These are phyloP conservation scores for Talaromyces atroroseus DNA, from an alignment of 2,329 filamentous ascomycete genomes.

Conservation along the genomic window DNA sequence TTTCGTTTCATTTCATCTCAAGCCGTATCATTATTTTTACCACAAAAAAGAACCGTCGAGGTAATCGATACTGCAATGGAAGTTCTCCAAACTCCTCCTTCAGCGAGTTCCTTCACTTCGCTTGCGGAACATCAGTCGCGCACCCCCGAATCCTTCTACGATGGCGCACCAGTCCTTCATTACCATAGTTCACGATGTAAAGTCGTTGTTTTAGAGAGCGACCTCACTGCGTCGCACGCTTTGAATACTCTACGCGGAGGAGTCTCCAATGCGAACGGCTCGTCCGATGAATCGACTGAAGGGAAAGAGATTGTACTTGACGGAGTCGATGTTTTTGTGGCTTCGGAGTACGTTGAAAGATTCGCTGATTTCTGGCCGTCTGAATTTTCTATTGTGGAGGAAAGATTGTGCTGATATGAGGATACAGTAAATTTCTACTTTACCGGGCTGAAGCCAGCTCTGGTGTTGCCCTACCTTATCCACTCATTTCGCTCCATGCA, in stretches of 20 bases:
- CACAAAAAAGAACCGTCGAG: not conserved
- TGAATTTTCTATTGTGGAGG: not conserved
- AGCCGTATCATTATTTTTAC: not conserved
- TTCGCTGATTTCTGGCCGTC: not conserved
- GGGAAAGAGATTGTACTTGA: conserved; percentile 34
- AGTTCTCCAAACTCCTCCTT: conserved; percentile 33
- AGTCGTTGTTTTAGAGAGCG: conserved; percentile 37
- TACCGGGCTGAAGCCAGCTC: conserved; percentile 30
- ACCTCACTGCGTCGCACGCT: conserved; percentile 31
- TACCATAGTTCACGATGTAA: conserved; percentile 43
- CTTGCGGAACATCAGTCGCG: conserved; percentile 43
- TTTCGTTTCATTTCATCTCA: too few species aligned
- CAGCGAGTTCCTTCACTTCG: conserved; percentile 37
- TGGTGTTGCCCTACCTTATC: conserved; percentile 45
- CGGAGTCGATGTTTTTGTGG: conserved; percentile 43
- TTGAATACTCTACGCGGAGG: conserved; percentile 27
- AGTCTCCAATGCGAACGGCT: conserved; percentile 15
- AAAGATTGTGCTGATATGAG: conserved; percentile 7
- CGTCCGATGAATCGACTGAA: conserved; percentile 14
- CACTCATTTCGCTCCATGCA: conserved; percentile 45
- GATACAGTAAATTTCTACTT: conserved; percentile 40
- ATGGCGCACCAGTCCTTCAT: conserved; percentile 43
- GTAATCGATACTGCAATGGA: conserved; percentile 31
- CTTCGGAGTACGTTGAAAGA: conserved; percentile 38
- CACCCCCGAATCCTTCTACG: conserved; percentile 45